Evolutionary conservation across 192 early-diverging fungal genomes (phyloP).

Genomic region (Coemansia sp.): DNA sequence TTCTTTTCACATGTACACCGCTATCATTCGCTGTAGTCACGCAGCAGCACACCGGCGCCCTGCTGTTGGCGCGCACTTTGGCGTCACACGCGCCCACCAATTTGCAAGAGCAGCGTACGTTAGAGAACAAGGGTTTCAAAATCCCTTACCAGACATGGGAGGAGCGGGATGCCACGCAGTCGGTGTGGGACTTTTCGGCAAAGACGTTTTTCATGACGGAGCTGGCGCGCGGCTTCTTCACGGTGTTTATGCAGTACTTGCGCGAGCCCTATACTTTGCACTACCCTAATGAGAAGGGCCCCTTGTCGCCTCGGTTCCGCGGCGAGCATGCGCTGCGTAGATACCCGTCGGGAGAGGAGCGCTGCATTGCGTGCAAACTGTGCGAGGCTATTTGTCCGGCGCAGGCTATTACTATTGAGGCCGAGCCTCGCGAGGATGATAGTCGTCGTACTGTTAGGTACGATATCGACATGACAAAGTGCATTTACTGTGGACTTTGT

Average conservation of each 20-base stretch:
- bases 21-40: neutral
- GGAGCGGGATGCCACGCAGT: conserved; percentile 50
- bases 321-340: conserved; percentile 95
- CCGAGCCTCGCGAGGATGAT: conserved; percentile 93
- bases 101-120: conserved; percentile 32
- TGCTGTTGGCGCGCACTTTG: conserved; percentile 18
- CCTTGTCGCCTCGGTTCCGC: conserved; percentile 89
- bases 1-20: neutral
- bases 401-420: conserved; percentile 98
- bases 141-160: conserved; percentile 52
- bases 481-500: conserved; percentile 97
- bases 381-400: conserved; percentile 98
- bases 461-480: conserved; percentile 99
- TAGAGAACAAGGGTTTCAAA: conserved; percentile 37
- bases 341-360: conserved; percentile 96
- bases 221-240: conserved; percentile 87
- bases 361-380: conserved; percentile 98
- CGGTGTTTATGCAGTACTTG: conserved; percentile 92
- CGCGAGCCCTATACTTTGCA: conserved; percentile 94
- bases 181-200: conserved; percentile 64
- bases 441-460: conserved; percentile 93
- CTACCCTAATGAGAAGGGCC: conserved; percentile 96
- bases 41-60: neutral
- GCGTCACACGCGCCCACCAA: conserved; percentile 46
- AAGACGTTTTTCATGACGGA: conserved; percentile 90